phyloP scores from a whole-genome alignment of 176 grass and related monocot species.

The Cocos nucifera region DNA sequence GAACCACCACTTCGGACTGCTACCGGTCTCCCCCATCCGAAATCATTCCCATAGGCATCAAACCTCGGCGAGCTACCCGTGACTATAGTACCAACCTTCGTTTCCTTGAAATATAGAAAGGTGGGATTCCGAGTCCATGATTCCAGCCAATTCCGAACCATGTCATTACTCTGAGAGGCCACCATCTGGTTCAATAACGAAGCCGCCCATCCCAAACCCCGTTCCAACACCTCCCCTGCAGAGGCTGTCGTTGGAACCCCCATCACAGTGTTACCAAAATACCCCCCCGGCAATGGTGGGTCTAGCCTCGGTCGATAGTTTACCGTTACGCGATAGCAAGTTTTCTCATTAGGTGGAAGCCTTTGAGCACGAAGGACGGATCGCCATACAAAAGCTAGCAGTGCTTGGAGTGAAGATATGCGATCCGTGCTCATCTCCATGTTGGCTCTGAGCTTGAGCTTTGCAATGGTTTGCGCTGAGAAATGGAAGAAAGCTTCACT shows the following conservation, averaged over 20 bases:
- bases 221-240: conserved; percentile 45
- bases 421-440: conserved; percentile 4
- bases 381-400: conserved; percentile 69
- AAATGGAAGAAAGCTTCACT: too few species aligned
- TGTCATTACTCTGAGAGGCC: conserved; percentile 35
- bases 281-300: neutral
- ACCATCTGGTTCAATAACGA: conserved; percentile 47
- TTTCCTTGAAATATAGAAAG: conserved; percentile 83
- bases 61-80: conserved; percentile 79
- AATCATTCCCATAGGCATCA: conserved; percentile 91
- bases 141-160: conserved; percentile 30
- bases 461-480: too few species aligned
- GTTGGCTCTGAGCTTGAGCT: conserved; percentile 19
- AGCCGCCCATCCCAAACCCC: conserved; percentile 56
- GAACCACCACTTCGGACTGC: conserved; percentile 79
- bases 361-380: conserved; percentile 51
- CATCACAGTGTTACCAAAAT: conserved; percentile 94
- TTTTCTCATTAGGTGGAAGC: conserved; percentile 35
- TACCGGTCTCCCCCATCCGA: conserved; percentile 66
- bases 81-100: conserved; percentile 66
- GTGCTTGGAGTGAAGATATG: conserved; percentile 82
- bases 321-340: conserved; percentile 76
- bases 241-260: conserved; percentile 56
- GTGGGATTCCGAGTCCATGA: conserved; percentile 71
- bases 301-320: conserved; percentile 75